Conservation (phyloP, 495 filamentous ascomycete species). For the Podospora pseudocomata region DNA sequence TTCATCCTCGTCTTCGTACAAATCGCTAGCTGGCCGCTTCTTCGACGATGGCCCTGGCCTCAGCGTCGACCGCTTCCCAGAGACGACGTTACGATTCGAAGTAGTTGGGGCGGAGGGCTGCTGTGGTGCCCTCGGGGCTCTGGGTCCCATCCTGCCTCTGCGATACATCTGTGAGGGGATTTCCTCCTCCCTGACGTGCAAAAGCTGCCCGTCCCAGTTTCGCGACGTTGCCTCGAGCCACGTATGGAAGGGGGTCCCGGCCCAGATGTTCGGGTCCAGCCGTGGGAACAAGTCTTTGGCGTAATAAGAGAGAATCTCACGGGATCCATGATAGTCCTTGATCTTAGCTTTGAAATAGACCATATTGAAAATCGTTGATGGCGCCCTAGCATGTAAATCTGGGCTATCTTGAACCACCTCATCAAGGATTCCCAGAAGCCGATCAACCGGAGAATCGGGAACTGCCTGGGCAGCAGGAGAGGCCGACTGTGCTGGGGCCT, state of each 20-base stretch:
- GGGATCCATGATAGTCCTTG: not conserved
- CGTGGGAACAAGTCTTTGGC: constrained; percentile 28
- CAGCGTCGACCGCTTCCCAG: constrained; percentile 36
- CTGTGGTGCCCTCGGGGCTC: not conserved
- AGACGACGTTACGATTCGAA: constrained; percentile 17
- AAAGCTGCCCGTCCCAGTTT: constrained; percentile 21
- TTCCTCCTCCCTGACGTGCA: constrained; percentile 21
- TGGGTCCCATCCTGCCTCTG: constrained; percentile 23
- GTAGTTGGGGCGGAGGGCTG: constrained; percentile 12
- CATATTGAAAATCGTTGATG: not conserved
- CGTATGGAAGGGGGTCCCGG: constrained; percentile 25
- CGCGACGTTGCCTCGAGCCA: constrained; percentile 26
- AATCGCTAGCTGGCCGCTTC: constrained; percentile 37
- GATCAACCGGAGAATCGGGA: not conserved
- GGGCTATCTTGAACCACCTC: not conserved
- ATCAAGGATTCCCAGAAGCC: not conserved
- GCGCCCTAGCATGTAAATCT: not conserved
- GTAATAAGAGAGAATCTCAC: constrained; percentile 35
- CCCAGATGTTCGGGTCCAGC: constrained; percentile 31
- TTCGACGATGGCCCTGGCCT: constrained; percentile 29
- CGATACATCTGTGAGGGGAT: constrained; percentile 29
- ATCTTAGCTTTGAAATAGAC: not conserved
- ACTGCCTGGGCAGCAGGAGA: not conserved
- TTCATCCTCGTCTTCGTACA: constrained; percentile 33
- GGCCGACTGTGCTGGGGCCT: not conserved